Base-by-base conservation (phyloP, 1,284 basidiomycete species). In the Boletus albobrunnescens region DNA sequence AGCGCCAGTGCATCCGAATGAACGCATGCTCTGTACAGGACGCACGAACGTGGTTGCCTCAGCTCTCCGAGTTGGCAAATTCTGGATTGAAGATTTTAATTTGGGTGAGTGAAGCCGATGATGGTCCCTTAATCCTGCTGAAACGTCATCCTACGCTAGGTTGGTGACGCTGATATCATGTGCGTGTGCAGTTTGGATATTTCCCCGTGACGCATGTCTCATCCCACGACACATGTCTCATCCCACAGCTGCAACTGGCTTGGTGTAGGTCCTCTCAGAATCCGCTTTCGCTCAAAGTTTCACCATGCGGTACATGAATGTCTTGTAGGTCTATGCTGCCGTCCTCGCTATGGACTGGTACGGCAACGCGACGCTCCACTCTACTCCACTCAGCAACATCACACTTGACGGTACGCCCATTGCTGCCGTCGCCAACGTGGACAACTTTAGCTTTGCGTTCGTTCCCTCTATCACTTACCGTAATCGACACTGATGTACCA, bases 111-210 rank as follows among this genome's bases (percentile, higher is more conserved):
- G 14, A 30, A 11, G 12, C 6, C 6, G 13, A 17, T 7, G 11
- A 33, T 19, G 4, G 1, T 12, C 4, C 4, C 4, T 33, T 14
- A 4, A 20, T 37, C 11, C 17, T 20, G 11, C 36, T 50, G 12
- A 48, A 30, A 30, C 1, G 26, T 16, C 16, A 17, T 46, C 28
- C n/a, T 11, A 22, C 23, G 1, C 23, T 35, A 83, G 81, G 79
- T 79, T 33, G 82, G 81, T 13, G 81, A 84, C 53, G 74, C 79
- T 32, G 81, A 84, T 56, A 81, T 83, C 58, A 79, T 74, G 81
- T 82, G 46, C 41, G 68, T 59, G 5, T 36, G 0, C 6, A 41
- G 39, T 4, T 16, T 31, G 26, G 10, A 12, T 11, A 26, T n/a
- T 12, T 12, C 26, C 26, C 30, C n/a, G 8, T 14, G n/a, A n/a